Conservation (phyloP, 768 basidiomycete species). For the Macrolepiota fuliginosa region DNA sequence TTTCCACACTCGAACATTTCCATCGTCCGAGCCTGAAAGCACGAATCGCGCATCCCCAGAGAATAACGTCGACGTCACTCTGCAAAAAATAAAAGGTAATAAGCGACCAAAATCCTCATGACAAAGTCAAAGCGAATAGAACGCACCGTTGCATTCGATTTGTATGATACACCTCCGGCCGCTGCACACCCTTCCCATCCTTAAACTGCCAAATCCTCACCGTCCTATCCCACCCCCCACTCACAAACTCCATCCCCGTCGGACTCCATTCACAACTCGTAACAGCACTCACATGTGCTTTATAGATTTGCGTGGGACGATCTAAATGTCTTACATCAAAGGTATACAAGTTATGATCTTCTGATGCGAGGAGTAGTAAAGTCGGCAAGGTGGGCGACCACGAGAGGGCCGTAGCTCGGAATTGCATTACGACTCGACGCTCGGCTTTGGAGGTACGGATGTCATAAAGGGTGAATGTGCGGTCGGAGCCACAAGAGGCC, state of each 20-base stretch:
- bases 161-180: conserved; percentile 91
- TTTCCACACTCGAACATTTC: conserved; percentile 95
- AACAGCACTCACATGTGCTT: conserved; percentile 94
- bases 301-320: conserved; percentile 89
- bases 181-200: conserved; percentile 16
- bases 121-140: no score
- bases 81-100: conserved; percentile 24
- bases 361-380: conserved; percentile 88
- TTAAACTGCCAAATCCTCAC: conserved; percentile 73
- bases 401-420: conserved; percentile 85
- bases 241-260: conserved; percentile 93
- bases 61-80: conserved; percentile 86
- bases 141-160: conserved; percentile 95
- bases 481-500: conserved; percentile 92
- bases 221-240: conserved; percentile 95
- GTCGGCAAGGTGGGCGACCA: conserved; percentile 99
- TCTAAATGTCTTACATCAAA: conserved; percentile 89
- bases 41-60: conserved; percentile 91
- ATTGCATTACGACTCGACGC: conserved; percentile 88
- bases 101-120: neutral
- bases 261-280: conserved; percentile 98
- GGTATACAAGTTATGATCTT: conserved; percentile 98
- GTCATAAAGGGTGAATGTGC: conserved; percentile 95
- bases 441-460: conserved; percentile 97
- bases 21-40: conserved; percentile 89